Evolutionary conservation across 2,329 filamentous ascomycete species (phyloP), one percentile per base, ranked within the genome.

Genomic region (Penicillium sp.): DNA sequence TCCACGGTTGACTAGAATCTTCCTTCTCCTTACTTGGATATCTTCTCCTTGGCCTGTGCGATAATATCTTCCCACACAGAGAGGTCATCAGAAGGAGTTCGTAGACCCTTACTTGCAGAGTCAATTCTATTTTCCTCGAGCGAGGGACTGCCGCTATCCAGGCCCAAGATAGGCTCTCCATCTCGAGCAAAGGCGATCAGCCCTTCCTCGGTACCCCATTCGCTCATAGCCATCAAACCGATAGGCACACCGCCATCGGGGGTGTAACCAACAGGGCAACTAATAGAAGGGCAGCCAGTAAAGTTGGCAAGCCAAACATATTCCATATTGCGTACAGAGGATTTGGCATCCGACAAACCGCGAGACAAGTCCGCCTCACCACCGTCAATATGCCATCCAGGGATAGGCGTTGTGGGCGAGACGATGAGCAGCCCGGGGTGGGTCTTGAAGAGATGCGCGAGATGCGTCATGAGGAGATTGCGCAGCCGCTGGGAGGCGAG

Each of bases 261-360:
- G 2, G 60, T 82, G 75, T 92, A 96, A 0, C 90, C 92, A 12
- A 90, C 86, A 0, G 93, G 91, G 36, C 86, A 86, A 45, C 81
- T 86, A 13, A 96, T 83, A 1, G 90, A 86, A 0, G 93, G 93
- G 49, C 87, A 87, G 0, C 93, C 93, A 0, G 82, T 85, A 66
- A 91, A 87, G 74, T 97, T 97, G 7, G 92, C 89, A 36, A 96
- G 75, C 83, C 89, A 96, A 17, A 90, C 86, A 75, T 91, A 96
- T 73, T 88, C 85, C 91, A 96, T 96, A 69, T 85, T 90, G 27
- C 83, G 80, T n/a, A 96, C 78, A 17, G 85, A 87, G 60, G 77
- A 80, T 70, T 94, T 91, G 0, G 82, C 87, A 72, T 97, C 89
- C 38, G 82, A 87, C 64, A 91, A 79, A 2, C 93, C 93, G 47